These are phyloP conservation scores for Colletotrichum truncatum DNA, from an alignment of 2,329 filamentous ascomycete species.

Conservation along the genomic window DNA sequence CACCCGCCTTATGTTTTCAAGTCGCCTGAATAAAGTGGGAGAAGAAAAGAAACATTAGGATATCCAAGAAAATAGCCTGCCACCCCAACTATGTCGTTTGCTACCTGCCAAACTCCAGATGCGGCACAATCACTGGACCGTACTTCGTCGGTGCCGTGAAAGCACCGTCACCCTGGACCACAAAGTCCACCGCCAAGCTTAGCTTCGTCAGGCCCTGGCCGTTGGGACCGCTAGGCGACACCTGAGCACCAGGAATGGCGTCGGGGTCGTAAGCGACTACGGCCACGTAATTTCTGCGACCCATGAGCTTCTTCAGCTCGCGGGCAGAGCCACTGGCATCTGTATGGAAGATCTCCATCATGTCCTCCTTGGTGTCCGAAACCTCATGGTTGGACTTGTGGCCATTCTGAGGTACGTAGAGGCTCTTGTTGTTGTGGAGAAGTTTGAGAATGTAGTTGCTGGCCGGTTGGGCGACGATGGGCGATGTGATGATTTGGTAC, in stretches of 20 bases:
- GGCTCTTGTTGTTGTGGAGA: constrained; percentile 91
- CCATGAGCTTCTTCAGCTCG: constrained; percentile 93
- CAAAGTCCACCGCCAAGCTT: constrained; percentile 93
- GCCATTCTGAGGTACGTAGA: constrained; percentile 92
- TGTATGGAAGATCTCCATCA: constrained; percentile 99
- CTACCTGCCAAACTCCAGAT: constrained; percentile 77
- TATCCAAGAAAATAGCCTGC: constrained; percentile 12
- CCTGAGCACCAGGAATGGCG: constrained; percentile 54
- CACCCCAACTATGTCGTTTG: background rate
- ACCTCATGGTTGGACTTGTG: constrained; percentile 77
- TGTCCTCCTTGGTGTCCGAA: constrained; percentile 97
- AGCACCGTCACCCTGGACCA: constrained; percentile 90
- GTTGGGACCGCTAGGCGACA: constrained; percentile 40
- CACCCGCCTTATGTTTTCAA: background rate
- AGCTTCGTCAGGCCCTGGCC: constrained; percentile 68
- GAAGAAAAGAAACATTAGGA: constrained; percentile 6
- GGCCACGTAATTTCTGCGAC: constrained; percentile 88
- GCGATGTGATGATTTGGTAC: constrained; percentile 96
- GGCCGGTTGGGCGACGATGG: constrained; percentile 90
- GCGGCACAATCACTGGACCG: constrained; percentile 94
- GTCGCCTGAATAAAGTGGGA: background rate
- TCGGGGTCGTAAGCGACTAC: constrained; percentile 96
- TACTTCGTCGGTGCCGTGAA: constrained; percentile 91
- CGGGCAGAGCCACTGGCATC: constrained; percentile 86
- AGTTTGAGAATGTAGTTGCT: constrained; percentile 89